phyloP scores from a whole-genome alignment of 768 basidiomycete species.

The Tricholoma bakamatsutake region DNA sequence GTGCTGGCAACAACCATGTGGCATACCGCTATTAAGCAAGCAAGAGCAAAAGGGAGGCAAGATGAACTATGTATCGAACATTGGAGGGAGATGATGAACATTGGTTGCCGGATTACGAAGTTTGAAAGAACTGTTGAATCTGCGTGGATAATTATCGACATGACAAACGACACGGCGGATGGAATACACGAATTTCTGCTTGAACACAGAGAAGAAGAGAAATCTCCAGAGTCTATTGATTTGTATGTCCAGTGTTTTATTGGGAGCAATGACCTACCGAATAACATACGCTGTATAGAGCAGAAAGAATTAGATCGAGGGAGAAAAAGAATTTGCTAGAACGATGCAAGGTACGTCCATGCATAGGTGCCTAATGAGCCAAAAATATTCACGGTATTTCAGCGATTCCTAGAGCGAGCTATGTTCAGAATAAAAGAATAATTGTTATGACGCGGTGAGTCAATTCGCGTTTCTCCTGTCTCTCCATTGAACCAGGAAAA shows the following conservation, averaged over 20 bases:
- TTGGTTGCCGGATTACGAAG: background rate
- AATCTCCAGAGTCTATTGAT: background rate
- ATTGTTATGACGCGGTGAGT: background rate
- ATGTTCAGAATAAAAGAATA: background rate
- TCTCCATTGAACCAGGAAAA: too few species aligned
- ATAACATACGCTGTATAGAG: background rate
- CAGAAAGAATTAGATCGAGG: background rate
- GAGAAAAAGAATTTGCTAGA: background rate
- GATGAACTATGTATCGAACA: background rate
- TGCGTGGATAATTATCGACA: background rate
- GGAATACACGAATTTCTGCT: background rate
- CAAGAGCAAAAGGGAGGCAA: background rate
- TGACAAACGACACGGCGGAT: background rate
- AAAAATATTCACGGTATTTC: background rate
- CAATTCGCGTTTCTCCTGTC: too few species aligned
- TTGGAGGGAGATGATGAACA: background rate
- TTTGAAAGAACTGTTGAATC: background rate
- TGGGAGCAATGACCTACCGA: background rate
- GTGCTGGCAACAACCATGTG: background rate
- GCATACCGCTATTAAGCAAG: background rate
- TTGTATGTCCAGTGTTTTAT: background rate
- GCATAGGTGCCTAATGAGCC: background rate
- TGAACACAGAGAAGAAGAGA: background rate
- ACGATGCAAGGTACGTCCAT: background rate
- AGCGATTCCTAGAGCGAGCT: background rate